Evolutionary conservation across 176 grass and related monocot genomes (phyloP).

Genomic region (Dendrocalamus sinicus): DNA sequence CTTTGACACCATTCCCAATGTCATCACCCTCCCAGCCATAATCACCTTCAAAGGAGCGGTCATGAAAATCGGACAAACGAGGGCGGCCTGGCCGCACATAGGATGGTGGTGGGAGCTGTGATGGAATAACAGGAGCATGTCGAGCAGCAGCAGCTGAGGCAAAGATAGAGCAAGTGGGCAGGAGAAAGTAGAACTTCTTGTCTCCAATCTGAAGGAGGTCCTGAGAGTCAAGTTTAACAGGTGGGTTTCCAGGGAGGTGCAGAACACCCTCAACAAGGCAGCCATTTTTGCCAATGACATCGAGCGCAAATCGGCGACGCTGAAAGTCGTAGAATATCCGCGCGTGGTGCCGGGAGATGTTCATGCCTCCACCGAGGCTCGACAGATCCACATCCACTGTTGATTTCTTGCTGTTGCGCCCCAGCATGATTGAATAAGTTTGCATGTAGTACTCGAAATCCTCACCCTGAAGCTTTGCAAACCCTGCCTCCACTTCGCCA

Average conservation of each 20-base stretch:
- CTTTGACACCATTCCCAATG: conserved; percentile 52
- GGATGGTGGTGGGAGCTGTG: conserved; percentile 30
- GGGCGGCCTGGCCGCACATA: conserved; percentile 54
- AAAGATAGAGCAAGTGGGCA: conserved; percentile 78
- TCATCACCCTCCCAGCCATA: conserved; percentile 58
- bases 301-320: conserved; percentile 81
- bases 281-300: conserved; percentile 93
- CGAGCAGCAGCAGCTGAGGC: conserved; percentile 59
- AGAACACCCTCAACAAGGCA: conserved; percentile 85
- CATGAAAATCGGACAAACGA: conserved; percentile 53
- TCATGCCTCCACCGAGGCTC: conserved; percentile 80
- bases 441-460: conserved; percentile 99
- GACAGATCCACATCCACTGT: conserved; percentile 89
- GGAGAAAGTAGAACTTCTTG: conserved; percentile 90
- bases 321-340: conserved; percentile 93
- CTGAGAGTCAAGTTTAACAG: conserved; percentile 85
- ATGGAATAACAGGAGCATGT: conserved; percentile 51
- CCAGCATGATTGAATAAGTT: conserved; percentile 92
- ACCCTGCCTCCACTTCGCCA: conserved; percentile 69
- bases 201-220: conserved; percentile 95
- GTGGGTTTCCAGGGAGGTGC: conserved; percentile 69
- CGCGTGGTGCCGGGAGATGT: conserved; percentile 88
- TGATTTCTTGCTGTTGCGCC: conserved; percentile 87
- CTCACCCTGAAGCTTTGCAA: conserved; percentile 95
- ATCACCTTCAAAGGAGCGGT: conserved; percentile 53